Evolutionary conservation across 306 rosid species (phyloP).

Genomic region (Dicorynia guianensis): DNA sequence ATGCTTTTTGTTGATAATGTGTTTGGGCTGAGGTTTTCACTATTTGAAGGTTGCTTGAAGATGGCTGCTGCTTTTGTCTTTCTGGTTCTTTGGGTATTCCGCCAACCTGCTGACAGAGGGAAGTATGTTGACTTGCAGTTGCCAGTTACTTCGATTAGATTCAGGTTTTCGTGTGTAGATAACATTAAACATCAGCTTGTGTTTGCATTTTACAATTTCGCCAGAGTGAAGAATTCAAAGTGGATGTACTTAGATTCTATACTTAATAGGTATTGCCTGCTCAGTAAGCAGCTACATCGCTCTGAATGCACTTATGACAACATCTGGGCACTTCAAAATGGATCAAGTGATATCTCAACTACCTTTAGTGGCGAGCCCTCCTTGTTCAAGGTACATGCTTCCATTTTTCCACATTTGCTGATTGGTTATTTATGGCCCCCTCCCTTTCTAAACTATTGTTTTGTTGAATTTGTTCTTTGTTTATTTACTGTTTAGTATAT

Average conservation of each 20-base stretch:
- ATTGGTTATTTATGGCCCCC: neutral
- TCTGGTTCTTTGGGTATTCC: slow-evolving; percentile 58
- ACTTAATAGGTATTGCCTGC: slow-evolving; percentile 60
- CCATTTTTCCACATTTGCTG: neutral
- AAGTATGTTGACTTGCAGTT: slow-evolving; percentile 56
- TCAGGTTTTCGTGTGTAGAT: slow-evolving; percentile 61
- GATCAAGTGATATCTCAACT: slow-evolving; percentile 45
- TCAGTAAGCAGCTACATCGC: slow-evolving; percentile 68
- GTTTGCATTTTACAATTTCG: slow-evolving; percentile 65
- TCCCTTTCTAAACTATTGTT: neutral
- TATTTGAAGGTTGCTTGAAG: slow-evolving; percentile 79
- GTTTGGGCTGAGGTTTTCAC: slow-evolving; percentile 69
- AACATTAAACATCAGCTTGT: slow-evolving; percentile 62
- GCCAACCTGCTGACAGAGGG: slow-evolving; percentile 53
- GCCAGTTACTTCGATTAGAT: slow-evolving; percentile 76
- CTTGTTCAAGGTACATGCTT: slow-evolving; percentile 57
- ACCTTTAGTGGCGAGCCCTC: slow-evolving; percentile 38
- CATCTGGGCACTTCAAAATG: slow-evolving; percentile 67
- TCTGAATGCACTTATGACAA: slow-evolving; percentile 80
- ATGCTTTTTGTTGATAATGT: slow-evolving; percentile 80
- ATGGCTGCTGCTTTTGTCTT: slow-evolving; percentile 67
- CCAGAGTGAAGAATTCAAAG: slow-evolving; percentile 56
- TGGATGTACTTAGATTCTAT: slow-evolving; percentile 68
- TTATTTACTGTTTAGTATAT: neutral
- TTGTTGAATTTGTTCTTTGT: neutral